Percentiles rank a stretch among this genome's conserved stretches.
Conservation (phyloP, 495 filamentous ascomycete genomes). For the Penicillium maclennaniae region DNA sequence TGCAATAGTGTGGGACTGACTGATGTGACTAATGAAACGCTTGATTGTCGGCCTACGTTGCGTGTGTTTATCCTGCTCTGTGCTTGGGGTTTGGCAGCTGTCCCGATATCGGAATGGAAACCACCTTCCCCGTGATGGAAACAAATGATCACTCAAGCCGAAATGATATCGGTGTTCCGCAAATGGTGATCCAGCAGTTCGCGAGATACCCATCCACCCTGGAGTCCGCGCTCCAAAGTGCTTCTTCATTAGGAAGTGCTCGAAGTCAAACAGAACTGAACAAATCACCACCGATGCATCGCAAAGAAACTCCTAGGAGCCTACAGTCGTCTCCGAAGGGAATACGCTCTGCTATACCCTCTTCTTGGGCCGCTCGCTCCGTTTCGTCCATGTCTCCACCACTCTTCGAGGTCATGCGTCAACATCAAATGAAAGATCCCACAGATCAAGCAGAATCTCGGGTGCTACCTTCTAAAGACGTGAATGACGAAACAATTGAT, state of each 20-base stretch:
- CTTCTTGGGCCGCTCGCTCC: slow-evolving; percentile 28
- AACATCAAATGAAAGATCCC: slow-evolving; percentile 30
- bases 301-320: slow-evolving; percentile 44
- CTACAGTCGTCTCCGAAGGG: slow-evolving; percentile 41
- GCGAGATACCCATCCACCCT: slow-evolving; percentile 39
- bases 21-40: slow-evolving; percentile 8
- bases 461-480: slow-evolving; percentile 62
- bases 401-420: slow-evolving; percentile 33
- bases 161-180: slow-evolving; percentile 27
- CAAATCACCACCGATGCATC: slow-evolving; percentile 39
- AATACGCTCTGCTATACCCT: slow-evolving; percentile 29
- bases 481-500: slow-evolving; percentile 73
- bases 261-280: slow-evolving; percentile 36
- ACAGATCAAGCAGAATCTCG: slow-evolving; percentile 36
- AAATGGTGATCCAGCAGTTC: slow-evolving; percentile 44
- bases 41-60: slow-evolving; percentile 8
- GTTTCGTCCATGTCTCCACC: slow-evolving; percentile 45
- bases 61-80: slow-evolving; percentile 1
- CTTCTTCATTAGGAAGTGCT: slow-evolving; percentile 43
- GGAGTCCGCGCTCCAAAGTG: slow-evolving; percentile 40
- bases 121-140: slow-evolving; percentile 32
- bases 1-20: slow-evolving; percentile 6
- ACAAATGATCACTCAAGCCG: slow-evolving; percentile 27
- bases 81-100: slow-evolving; percentile 2
- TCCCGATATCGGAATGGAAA: slow-evolving; percentile 25